phyloP scores from a whole-genome alignment of 2,329 filamentous ascomycete genomes.

The Rhynchosporium secalis region DNA sequence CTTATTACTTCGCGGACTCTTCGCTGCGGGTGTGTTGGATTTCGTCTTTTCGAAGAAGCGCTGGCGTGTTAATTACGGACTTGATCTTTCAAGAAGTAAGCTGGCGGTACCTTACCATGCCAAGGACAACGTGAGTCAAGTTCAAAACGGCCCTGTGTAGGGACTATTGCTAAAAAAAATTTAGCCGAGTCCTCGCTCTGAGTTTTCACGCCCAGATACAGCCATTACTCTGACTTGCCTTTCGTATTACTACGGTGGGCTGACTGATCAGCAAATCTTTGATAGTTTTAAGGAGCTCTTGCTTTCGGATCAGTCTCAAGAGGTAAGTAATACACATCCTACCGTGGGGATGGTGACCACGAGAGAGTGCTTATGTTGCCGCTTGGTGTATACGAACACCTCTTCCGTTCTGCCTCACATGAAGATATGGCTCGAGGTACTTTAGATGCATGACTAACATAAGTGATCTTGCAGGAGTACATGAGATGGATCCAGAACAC shows the following conservation, averaged over 20 bases:
- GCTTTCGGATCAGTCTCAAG: slow-evolving; percentile 51
- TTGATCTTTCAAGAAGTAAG: slow-evolving; percentile 47
- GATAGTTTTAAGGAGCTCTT: slow-evolving; percentile 49
- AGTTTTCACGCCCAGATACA: slow-evolving; percentile 64
- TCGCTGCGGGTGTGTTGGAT: slow-evolving; percentile 54
- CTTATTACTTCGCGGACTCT: slow-evolving; percentile 54
- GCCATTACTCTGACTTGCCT: slow-evolving; percentile 57
- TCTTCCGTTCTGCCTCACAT: not conserved
- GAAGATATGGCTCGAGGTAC: not conserved
- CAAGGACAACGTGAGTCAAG: slow-evolving; percentile 48
- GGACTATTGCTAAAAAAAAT: slow-evolving; percentile 4
- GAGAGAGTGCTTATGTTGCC: not conserved
- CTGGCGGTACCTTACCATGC: slow-evolving; percentile 61
- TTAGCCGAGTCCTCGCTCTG: slow-evolving; percentile 51
- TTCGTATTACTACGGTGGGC: slow-evolving; percentile 57
- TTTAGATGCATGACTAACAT: not conserved
- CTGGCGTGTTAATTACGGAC: slow-evolving; percentile 66
- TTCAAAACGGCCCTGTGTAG: not conserved
- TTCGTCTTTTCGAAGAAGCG: slow-evolving; percentile 58
- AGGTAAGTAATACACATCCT: slow-evolving; percentile 15
- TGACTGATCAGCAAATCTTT: slow-evolving; percentile 52
- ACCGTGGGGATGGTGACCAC: not conserved
- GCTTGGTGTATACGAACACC: not conserved
- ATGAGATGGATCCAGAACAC: slow-evolving; percentile 47
- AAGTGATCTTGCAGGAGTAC: slow-evolving; percentile 46